Evolutionary conservation across 2,329 filamentous ascomycete genomes (phyloP).

Genomic region (Stagonosporopsis cucurbitacearum): DNA sequence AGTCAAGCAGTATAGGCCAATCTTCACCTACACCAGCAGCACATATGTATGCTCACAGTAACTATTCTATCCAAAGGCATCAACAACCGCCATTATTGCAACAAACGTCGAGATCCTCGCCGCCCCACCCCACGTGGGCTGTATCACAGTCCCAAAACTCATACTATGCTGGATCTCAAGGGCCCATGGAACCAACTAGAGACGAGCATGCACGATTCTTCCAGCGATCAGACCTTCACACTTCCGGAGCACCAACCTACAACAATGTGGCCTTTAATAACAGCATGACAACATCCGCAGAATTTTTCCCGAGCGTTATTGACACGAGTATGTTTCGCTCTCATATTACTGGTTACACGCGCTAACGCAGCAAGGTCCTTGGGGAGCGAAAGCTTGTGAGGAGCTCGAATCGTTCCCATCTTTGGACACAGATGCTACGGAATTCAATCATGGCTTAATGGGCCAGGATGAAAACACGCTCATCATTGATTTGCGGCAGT

Average conservation of each 20-base stretch:
- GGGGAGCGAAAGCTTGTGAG: conserved; percentile 49
- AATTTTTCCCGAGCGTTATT: conserved; percentile 46
- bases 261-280: conserved; percentile 29
- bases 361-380: conserved; percentile 44
- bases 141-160: conserved; percentile 43
- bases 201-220: conserved; percentile 37
- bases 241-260: conserved; percentile 34
- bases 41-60: conserved; percentile 48
- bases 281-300: conserved; percentile 31
- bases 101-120: conserved; percentile 41
- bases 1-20: conserved; percentile 41
- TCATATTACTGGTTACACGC: background rate
- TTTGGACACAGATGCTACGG: conserved; percentile 47
- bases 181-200: conserved; percentile 27
- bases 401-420: conserved; percentile 49
- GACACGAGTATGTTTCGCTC: conserved; percentile 44
- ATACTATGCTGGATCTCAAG: conserved; percentile 39
- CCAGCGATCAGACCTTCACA: conserved; percentile 31
- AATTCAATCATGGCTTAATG: conserved; percentile 47
- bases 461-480: conserved; percentile 50
- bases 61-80: conserved; percentile 34
- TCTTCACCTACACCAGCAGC: conserved; percentile 36
- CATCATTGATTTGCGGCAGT: conserved; percentile 51
- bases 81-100: conserved; percentile 31
- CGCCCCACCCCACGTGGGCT: conserved; percentile 44